Percentiles rank a stretch among this genome's conserved stretches.
Evolutionary conservation across 2,329 filamentous ascomycete species (phyloP).

Genomic region (Diaporthe nobilis): DNA sequence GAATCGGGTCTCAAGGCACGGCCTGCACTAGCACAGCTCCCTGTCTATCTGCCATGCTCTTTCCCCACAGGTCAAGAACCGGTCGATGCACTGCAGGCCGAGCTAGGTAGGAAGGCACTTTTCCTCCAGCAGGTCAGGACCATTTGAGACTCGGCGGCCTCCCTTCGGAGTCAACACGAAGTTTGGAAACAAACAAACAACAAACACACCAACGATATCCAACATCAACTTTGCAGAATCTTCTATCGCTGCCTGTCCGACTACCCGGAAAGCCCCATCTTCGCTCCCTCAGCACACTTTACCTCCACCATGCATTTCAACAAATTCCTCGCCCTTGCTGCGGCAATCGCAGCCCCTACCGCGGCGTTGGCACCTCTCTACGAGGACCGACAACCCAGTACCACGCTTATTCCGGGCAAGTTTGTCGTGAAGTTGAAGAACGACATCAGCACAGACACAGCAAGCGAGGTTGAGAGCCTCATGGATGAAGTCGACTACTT

Average conservation of each 20-base stretch:
- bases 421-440: slow-evolving; percentile 63
- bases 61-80: background rate
- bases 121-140: background rate
- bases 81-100: background rate
- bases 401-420: slow-evolving; percentile 54
- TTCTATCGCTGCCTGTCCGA: background rate
- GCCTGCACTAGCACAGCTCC: background rate
- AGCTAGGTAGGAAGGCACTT: background rate
- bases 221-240: background rate
- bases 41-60: background rate
- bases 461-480: background rate
- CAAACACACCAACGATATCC: background rate
- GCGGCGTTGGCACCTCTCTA: slow-evolving; percentile 50
- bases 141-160: too few relatives aligned
- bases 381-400: slow-evolving; percentile 53
- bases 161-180: background rate
- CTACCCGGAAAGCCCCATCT: background rate
- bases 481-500: slow-evolving; percentile 38
- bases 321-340: slow-evolving; percentile 53
- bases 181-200: background rate
- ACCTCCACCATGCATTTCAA: slow-evolving; percentile 54
- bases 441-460: slow-evolving; percentile 47
- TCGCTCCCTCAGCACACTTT: background rate
- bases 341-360: slow-evolving; percentile 53
- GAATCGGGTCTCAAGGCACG: background rate